Conservation (phyloP, 2,329 filamentous ascomycete species). For the Colletotrichum agaves region DNA sequence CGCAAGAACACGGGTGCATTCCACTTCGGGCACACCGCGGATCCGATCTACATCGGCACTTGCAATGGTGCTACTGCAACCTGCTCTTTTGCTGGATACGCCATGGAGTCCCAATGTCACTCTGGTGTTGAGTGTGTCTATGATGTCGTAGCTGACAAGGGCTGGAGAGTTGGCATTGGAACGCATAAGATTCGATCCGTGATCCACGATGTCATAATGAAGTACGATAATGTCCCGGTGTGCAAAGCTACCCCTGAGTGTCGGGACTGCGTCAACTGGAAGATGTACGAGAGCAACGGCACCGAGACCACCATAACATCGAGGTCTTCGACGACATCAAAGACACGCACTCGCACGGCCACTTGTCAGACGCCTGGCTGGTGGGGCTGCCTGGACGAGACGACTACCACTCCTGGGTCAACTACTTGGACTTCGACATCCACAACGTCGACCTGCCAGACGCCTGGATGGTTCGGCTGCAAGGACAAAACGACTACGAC, state of each 20-base stretch:
- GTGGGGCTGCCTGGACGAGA: conserved; percentile 83
- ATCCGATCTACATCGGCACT: conserved; percentile 92
- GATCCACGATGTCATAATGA: conserved; percentile 86
- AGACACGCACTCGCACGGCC: conserved; percentile 76
- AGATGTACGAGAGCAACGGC: conserved; percentile 92
- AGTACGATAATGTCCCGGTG: conserved; percentile 82
- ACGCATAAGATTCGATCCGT: conserved; percentile 92
- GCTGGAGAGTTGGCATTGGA: conserved; percentile 90
- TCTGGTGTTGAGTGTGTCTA: conserved; percentile 89
- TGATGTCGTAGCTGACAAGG: conserved; percentile 90
- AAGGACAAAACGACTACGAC: conserved; percentile 61
- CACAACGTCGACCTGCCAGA: conserved; percentile 67
- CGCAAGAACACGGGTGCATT: conserved; percentile 80
- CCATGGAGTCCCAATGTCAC: conserved; percentile 93
- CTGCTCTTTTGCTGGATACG: conserved; percentile 92
- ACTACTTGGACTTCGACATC: conserved; percentile 64
- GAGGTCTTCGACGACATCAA: conserved; percentile 63
- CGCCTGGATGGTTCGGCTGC: conserved; percentile 75
- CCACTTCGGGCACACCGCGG: conserved; percentile 95
- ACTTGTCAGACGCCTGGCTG: conserved; percentile 93
- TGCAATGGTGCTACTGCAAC: conserved; percentile 91
- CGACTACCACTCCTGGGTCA: conserved; percentile 60
- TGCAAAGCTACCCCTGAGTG: conserved; percentile 84
- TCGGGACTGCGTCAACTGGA: conserved; percentile 92
- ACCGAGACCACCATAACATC: conserved; percentile 78